Evolutionary conservation across 2,329 filamentous ascomycete species (phyloP), one percentile per base, ranked within the genome.

Genomic region (Hymenoscyphus infarciens): DNA sequence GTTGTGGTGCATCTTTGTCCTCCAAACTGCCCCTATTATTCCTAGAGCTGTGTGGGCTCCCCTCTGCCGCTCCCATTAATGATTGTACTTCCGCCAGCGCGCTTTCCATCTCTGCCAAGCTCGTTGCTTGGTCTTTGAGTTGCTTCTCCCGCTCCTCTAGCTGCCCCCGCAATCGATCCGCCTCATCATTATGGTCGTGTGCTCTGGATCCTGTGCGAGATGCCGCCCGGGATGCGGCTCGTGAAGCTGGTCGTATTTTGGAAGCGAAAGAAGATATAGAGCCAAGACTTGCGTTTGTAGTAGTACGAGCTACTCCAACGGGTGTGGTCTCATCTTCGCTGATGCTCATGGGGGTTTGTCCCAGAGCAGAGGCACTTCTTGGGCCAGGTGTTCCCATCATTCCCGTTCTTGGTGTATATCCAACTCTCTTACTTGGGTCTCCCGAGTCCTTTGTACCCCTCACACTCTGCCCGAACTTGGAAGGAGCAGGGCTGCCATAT

Each of bases 91-190:
- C 93, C n/a, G 87, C 87, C 56, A 97, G 79, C 66, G 88, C 94
- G 64, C 83, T 85, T 73, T 99, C 94, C 89, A 99, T 97, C 69
- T 99, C 95, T 15, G 87, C 83, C 59, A 99, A 78, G 19, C 88
- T 91, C 4, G 85, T 80, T 1, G 91, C 87, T 75, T 99, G 95
- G 53, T 97, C 95, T 69, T 88, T 89, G n/a, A 99, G 79, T 74
- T 97, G 91, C 67, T 83, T 86, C 69, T 98, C 92, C 33, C 92
- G 87, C 65, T 97, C 92, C 67, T 92, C 87, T 22, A 98, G 81
- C 74, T 94, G 85, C 45, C 81, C 79, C 64, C 85, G 87, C 31
- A 99, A 80, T 35, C 86, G 82, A 69, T 89, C 87, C 7, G 96
- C 75, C 73, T 97, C 87, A 35, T 89, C 89, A 64, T 87, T 80